Evolutionary conservation across 805 yeast genomes (phyloP).

Genomic region (Kodamaea kakaduensis): DNA sequence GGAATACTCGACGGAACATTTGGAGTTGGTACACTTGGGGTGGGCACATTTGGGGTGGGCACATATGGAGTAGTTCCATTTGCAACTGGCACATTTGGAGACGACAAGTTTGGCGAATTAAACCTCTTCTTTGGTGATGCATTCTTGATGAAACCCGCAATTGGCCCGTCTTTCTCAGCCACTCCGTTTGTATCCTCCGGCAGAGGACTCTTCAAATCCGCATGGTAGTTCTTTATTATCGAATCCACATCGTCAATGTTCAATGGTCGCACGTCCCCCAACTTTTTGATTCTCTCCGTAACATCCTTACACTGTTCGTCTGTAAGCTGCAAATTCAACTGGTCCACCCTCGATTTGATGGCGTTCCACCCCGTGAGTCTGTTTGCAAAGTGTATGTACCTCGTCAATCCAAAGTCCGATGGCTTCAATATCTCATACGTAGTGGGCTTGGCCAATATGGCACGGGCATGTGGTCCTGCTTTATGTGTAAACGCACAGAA

Average conservation of each 20-base stretch:
- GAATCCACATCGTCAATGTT: constrained; percentile 61
- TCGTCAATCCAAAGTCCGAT: constrained; percentile 55
- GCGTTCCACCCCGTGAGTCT: constrained; percentile 64
- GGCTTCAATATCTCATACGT: constrained; percentile 59
- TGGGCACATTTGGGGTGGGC: too few species aligned
- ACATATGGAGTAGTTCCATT: too few species aligned
- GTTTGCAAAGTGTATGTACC: constrained; percentile 59
- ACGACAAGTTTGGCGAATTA: too few species aligned
- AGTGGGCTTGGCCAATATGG: constrained; percentile 60
- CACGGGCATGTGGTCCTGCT: constrained; percentile 63
- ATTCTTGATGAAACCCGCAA: too few species aligned
- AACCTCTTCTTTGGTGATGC: too few species aligned
- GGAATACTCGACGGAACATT: too few species aligned
- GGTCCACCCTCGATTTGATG: constrained; percentile 57
- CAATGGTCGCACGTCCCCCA: constrained; percentile 59
- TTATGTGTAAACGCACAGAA: constrained; percentile 63
- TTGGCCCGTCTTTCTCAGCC: too few species aligned
- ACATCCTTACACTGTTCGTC: constrained; percentile 58
- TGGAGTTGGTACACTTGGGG: too few species aligned
- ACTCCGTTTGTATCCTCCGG: constrained; percentile 18
- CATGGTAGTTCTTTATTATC: constrained; percentile 52
- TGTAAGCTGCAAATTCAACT: constrained; percentile 50
- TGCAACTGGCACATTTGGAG: too few species aligned
- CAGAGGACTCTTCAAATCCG: constrained; percentile 33
- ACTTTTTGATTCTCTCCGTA: constrained; percentile 49